Base-by-base conservation (phyloP, 345 rosid genomes). In the Euphorbia peplus region DNA sequence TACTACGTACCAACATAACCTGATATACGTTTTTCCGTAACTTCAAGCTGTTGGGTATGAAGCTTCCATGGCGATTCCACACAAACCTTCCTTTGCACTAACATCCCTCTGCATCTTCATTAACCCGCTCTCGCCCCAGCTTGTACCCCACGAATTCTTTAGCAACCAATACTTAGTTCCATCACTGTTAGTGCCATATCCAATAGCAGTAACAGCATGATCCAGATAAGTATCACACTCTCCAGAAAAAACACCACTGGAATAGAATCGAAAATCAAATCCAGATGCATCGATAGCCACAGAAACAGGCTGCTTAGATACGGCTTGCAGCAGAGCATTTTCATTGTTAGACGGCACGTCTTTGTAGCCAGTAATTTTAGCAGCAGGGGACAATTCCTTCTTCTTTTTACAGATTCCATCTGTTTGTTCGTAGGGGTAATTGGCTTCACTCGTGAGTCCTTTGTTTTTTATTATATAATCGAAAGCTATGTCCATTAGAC, bases 121-220 rank as follows among this genome's bases (percentile, higher is more conserved):
- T 55, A 76, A 86, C 32, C 91, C 95, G 6, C 39, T 16, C 58
- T 88, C 90, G 2, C 88, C 89, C 89, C 89, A 88, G 26, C 64
- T 21, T 0, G 44, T 25, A 4, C 91, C 90, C 89, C 95, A 86
- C 1, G 95, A 88, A 63, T 86, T 86, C 87, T 86, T 86, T 15
- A 80, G 75, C 72, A 82, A 44, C 90, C 87, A 87, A 52, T 86
- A 86, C 71, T 81, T 80, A 2, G 71, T 69, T 29, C 88, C 89
- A 5, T 69, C 79, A 0, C n/a, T 16, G 47, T 32, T 67, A 19
- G 63, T 67, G 13, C 88, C 91, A 1, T 86, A 88, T n/a, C 95
- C 95, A 35, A 88, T 75, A 0, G 82, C 64, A 1, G 87, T 82
- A 28, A 85, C 83, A 0, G 79, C 88, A 47, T 86, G 95, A 69